Evolutionary conservation across 805 yeast genomes (phyloP).

Genomic region (Ogataea chonburiensis): DNA sequence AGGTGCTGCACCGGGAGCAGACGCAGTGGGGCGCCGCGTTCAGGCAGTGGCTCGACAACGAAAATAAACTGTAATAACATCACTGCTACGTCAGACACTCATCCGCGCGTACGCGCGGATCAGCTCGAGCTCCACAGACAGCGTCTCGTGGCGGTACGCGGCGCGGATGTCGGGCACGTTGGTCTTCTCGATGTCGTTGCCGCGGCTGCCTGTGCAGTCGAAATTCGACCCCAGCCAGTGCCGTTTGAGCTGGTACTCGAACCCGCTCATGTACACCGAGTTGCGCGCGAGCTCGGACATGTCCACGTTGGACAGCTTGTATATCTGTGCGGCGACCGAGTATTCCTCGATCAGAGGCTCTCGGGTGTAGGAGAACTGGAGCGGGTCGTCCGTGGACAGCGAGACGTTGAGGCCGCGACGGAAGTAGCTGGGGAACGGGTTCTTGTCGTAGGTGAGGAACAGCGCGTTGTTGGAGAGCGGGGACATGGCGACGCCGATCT

Average conservation of each 20-base stretch:
- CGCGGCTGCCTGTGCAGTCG: constrained; percentile 59
- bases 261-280: constrained; percentile 92
- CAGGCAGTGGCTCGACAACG: background rate
- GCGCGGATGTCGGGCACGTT: constrained; percentile 91
- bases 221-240: constrained; percentile 88
- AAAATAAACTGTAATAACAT: too few relatives aligned
- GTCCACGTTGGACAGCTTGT: constrained; percentile 90
- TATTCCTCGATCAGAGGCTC: constrained; percentile 98
- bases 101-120: constrained; percentile 52
- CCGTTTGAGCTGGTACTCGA: constrained; percentile 78
- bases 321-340: constrained; percentile 97
- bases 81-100: constrained; percentile 5
- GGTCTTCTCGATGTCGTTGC: constrained; percentile 89
- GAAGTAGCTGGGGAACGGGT: constrained; percentile 90
- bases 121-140: constrained; percentile 66
- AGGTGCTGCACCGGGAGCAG: background rate
- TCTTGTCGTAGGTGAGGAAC: constrained; percentile 93
- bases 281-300: constrained; percentile 96
- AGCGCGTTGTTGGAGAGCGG: constrained; percentile 96
- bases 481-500: constrained; percentile 97
- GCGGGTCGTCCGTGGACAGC: constrained; percentile 94
- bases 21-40: background rate
- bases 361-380: constrained; percentile 94
- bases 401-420: constrained; percentile 93
- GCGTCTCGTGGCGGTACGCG: constrained; percentile 80